Evolutionary conservation across 345 rosid genomes (phyloP).

Genomic region (Mallotus nudiflorus): DNA sequence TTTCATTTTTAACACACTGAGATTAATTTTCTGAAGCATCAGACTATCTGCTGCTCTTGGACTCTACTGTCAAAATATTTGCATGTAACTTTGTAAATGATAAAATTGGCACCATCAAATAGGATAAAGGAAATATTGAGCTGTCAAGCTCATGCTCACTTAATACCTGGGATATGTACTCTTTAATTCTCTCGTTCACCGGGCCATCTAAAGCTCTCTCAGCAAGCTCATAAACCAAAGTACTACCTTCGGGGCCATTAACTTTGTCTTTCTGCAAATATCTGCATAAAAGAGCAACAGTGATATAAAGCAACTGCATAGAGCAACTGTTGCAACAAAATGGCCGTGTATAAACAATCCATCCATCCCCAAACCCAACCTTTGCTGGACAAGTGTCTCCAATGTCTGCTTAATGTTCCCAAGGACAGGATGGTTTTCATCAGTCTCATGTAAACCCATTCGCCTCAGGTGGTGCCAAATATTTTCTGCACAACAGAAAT

Average conservation of each 20-base stretch:
- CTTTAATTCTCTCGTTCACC: slow-evolving; percentile 58
- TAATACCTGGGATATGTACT: slow-evolving; percentile 71
- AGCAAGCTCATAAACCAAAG: slow-evolving; percentile 74
- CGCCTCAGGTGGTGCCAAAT: slow-evolving; percentile 82
- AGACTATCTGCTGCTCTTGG: no score
- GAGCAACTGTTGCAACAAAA: background rate
- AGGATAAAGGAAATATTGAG: background rate
- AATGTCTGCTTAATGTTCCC: slow-evolving; percentile 76
- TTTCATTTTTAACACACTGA: background rate
- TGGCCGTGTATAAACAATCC: background rate
- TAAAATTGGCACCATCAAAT: background rate
- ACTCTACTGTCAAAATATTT: background rate
- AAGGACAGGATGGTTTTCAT: slow-evolving; percentile 65
- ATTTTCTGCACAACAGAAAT: slow-evolving; percentile 44
- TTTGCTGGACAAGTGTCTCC: slow-evolving; percentile 81
- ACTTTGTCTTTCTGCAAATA: slow-evolving; percentile 88
- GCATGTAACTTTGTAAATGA: background rate
- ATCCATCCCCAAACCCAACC: slow-evolving; percentile 40
- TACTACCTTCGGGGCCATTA: slow-evolving; percentile 77
- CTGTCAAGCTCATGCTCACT: background rate
- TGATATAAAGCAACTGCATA: background rate
- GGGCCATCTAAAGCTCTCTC: slow-evolving; percentile 86
- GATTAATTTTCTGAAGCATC: slow-evolving; percentile 1
- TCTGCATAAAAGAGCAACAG: slow-evolving; percentile 29
- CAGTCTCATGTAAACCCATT: slow-evolving; percentile 62